These are phyloP conservation scores for Solanum pinnatisectum DNA, from an alignment of 257 asterid species.

Conservation along the genomic window DNA sequence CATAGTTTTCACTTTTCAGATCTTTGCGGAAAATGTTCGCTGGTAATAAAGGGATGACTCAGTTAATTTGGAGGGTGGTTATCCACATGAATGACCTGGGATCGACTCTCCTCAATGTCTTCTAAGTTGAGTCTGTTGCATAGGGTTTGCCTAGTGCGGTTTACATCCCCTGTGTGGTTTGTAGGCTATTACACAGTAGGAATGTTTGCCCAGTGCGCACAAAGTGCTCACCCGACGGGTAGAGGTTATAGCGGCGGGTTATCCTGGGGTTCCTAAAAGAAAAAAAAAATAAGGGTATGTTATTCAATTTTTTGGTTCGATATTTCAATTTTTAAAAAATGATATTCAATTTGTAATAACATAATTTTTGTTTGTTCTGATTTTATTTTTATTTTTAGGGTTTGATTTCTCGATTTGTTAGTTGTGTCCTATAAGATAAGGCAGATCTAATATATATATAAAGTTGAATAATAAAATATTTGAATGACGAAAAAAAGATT, in stretches of 20 bases:
- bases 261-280: too few relatives aligned
- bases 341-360: background rate
- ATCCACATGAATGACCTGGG: fast-evolving
- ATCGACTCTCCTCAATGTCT: fast-evolving
- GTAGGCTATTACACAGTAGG: fast-evolving
- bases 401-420: background rate
- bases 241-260: fast-evolving
- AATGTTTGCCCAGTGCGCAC: too few relatives aligned
- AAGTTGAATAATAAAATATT: background rate
- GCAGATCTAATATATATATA: background rate
- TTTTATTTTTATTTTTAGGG: background rate
- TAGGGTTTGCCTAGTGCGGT: too few relatives aligned
- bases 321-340: background rate
- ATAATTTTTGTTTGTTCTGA: background rate
- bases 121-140: fast-evolving
- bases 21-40: background rate
- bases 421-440: background rate
- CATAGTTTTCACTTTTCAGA: background rate
- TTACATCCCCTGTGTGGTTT: too few relatives aligned
- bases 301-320: background rate
- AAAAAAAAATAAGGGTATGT: background rate
- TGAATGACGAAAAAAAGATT: background rate
- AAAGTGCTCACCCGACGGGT: too few relatives aligned
- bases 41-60: background rate
- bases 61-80: background rate